Evolutionary conservation across 768 basidiomycete genomes (phyloP), one percentile per base, ranked within the genome.

Genomic region (Lactarius sp.): DNA sequence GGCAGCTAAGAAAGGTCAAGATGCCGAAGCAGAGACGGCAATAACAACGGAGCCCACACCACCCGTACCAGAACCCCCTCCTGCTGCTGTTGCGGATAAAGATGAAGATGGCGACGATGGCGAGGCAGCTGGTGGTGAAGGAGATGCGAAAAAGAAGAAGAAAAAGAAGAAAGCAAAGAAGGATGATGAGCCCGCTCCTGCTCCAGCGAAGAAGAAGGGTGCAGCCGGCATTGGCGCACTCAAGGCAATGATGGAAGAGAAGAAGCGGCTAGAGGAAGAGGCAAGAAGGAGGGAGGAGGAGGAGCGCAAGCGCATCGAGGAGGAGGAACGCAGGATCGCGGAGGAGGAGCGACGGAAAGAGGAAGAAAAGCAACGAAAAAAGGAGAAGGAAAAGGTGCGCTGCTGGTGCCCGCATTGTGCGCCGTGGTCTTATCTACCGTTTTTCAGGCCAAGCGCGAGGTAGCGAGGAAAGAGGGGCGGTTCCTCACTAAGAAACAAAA

Each of bases 401-500:
- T 20, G 13, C 47, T 22, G 12, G 7, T 47, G 64, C 6, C 63
- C 56, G 54, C 62, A 36, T 65, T 50, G 64, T 37, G 54, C 52
- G 55, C 36, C 41, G 13, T 36, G 59, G 60, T 53, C 37, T 34
- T 14, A 52, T 54, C 9, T 34, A 47, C 58, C 63, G 44, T 44
- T 51, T 44, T 51, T 59, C 71, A 95, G 94, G 88, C 84, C 51
- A 97, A 96, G 75, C 86, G 85, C 56, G 95, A 97, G 69, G 73
- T 89, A 56, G 87, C 90, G 14, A 93, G 90, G 81, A 96, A 94
- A 73, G 95, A 98, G 76, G 97, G 97, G 27, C 85, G 90, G 52
- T 77, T 96, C 31, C 81, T 98, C 55, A 98, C 96, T n/a, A 94
- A 96, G 75, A 97, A 95, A 76, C 95, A 98, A 74, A 96, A 94